Conservation (phyloP, 1,139 yeast species). For the Nakaseomyces bracarensis region DNA sequence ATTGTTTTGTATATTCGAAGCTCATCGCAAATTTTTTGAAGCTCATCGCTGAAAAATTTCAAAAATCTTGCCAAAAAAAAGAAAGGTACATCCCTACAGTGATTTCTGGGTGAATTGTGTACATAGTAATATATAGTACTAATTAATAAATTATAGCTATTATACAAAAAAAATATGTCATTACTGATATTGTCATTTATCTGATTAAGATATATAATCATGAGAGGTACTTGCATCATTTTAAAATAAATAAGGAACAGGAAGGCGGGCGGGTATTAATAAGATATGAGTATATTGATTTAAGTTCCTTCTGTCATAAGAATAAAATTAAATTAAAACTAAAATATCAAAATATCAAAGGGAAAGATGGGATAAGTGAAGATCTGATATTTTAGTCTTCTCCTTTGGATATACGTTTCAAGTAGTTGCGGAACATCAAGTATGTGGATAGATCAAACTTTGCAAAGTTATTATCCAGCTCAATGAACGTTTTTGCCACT, state of each 20-base stretch:
- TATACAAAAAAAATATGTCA: no score
- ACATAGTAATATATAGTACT: no score
- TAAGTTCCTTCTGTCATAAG: no score
- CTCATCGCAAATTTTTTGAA: slow-evolving; percentile 3
- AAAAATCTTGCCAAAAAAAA: background rate
- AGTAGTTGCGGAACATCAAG: slow-evolving; percentile 39
- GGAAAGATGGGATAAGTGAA: no score
- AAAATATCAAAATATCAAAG: background rate
- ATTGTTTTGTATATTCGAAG: background rate
- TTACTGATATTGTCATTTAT: no score
- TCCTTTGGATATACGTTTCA: slow-evolving; percentile 16
- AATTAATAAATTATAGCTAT: no score
- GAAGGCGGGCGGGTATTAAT: no score
- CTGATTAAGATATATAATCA: no score
- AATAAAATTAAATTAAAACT: background rate
- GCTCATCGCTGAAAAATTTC: slow-evolving; percentile 7
- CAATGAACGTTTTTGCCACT: slow-evolving; percentile 52
- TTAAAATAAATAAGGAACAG: no score
- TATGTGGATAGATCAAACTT: slow-evolving; percentile 48
- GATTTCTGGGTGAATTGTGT: background rate
- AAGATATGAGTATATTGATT: no score
- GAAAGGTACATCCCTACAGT: background rate
- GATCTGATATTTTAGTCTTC: background rate
- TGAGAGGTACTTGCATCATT: no score
- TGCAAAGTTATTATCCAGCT: slow-evolving; percentile 55